Evolutionary conservation across 139 green algal species (phyloP).

Genomic region (Axilococcus clingmanii): DNA sequence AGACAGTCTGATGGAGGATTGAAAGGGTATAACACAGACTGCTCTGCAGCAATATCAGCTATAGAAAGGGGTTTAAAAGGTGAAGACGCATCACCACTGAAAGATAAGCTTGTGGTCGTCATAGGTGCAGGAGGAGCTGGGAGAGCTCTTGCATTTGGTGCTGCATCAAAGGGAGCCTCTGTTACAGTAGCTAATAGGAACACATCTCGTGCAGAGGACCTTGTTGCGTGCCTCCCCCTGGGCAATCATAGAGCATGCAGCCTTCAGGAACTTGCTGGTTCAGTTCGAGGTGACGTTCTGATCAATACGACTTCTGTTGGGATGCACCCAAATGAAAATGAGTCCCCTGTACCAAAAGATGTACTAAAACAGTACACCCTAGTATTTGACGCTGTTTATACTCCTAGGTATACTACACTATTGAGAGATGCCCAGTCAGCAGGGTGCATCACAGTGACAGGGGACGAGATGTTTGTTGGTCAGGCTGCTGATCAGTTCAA

Average conservation of each 20-base stretch:
- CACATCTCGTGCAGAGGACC: slow-evolving; percentile 42
- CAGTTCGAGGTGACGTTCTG: slow-evolving; percentile 69
- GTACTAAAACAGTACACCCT: slow-evolving; percentile 49
- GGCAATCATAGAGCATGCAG: not conserved
- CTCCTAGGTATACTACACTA: slow-evolving; percentile 76
- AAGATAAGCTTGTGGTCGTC: slow-evolving; percentile 75
- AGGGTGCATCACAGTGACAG: slow-evolving; percentile 48
- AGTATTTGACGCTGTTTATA: slow-evolving; percentile 98
- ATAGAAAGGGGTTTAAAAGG: slow-evolving; percentile 66
- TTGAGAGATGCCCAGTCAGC: slow-evolving; percentile 43
- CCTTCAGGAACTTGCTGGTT: slow-evolving; percentile 24
- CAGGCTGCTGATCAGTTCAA: slow-evolving; percentile 91
- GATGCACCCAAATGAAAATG: slow-evolving; percentile 66
- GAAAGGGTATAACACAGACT: slow-evolving; percentile 94
- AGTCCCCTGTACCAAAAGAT: slow-evolving; percentile 50
- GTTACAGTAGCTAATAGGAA: slow-evolving; percentile 72
- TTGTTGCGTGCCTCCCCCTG: slow-evolving; percentile 41
- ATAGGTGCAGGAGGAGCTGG: slow-evolving; percentile 89
- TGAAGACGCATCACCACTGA: slow-evolving; percentile 25
- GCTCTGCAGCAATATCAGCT: slow-evolving; percentile 72
- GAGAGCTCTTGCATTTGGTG: slow-evolving; percentile 85
- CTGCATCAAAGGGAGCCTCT: slow-evolving; percentile 42
- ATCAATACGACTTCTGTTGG: slow-evolving; percentile 91
- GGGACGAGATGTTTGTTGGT: slow-evolving; percentile 95
- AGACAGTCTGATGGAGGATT: slow-evolving; percentile 51